These are phyloP conservation scores for Raddia guianensis DNA, from an alignment of 176 grass and related monocot genomes.

Conservation along the genomic window DNA sequence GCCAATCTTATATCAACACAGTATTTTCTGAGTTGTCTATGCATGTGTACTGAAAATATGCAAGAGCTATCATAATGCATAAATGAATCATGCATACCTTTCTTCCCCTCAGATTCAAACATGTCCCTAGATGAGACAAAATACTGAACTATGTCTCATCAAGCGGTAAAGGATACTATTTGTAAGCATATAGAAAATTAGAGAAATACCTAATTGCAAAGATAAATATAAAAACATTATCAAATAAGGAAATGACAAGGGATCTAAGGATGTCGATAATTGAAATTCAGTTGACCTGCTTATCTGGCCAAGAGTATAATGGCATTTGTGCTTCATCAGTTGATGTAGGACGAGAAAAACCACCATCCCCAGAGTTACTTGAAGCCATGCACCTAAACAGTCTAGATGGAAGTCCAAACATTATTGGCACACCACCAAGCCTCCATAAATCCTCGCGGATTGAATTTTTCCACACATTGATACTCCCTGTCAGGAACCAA, in stretches of 20 bases:
- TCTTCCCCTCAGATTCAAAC: neutral
- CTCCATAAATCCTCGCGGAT: slow-evolving; percentile 52
- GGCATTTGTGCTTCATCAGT: slow-evolving; percentile 56
- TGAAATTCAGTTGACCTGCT: slow-evolving; percentile 58
- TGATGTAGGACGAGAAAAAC: slow-evolving; percentile 44
- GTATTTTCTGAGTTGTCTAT: neutral
- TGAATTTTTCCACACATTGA: slow-evolving; percentile 31
- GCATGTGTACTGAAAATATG: neutral
- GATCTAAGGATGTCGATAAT: neutral
- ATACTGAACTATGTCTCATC: neutral
- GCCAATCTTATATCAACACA: neutral
- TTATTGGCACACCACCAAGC: slow-evolving; percentile 37
- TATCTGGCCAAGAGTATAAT: slow-evolving; percentile 80
- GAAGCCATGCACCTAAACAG: slow-evolving; percentile 55
- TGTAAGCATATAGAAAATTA: neutral
- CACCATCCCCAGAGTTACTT: slow-evolving; percentile 31
- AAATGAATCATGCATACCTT: neutral
- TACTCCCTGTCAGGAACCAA: slow-evolving; percentile 43
- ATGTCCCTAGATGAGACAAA: neutral
- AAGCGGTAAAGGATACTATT: neutral
- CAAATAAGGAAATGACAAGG: neutral
- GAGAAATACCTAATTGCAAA: neutral
- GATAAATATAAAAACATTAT: neutral
- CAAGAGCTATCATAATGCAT: neutral
- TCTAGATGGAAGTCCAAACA: slow-evolving; percentile 42